Conservation (phyloP, 495 filamentous ascomycete species). For the Podospora anserina region DNA sequence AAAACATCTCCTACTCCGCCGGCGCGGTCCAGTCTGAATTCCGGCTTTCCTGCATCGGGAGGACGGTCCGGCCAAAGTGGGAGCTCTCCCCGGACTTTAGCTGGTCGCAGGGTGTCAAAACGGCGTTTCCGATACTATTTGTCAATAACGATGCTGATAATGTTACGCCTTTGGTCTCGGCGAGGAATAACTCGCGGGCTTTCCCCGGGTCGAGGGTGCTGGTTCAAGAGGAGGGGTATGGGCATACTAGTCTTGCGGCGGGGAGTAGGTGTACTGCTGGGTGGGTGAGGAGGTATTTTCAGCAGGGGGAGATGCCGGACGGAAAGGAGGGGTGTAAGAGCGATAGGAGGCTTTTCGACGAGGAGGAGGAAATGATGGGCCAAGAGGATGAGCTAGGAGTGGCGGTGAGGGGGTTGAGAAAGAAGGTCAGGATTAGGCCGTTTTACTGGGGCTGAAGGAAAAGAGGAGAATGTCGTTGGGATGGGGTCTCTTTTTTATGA, state of each 20-base stretch:
- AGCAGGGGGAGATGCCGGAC: constrained; percentile 32
- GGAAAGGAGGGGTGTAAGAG: constrained; percentile 33
- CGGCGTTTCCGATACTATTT: constrained; percentile 52
- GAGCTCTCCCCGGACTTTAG: constrained; percentile 40
- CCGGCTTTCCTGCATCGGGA: constrained; percentile 55
- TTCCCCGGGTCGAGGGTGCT: constrained; percentile 54
- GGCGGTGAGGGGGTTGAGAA: not conserved
- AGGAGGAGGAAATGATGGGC: constrained; percentile 2
- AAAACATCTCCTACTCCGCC: constrained; percentile 44
- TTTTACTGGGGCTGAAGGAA: not conserved
- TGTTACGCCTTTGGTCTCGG: constrained; percentile 51
- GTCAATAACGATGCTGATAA: constrained; percentile 57
- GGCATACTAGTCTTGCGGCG: constrained; percentile 41
- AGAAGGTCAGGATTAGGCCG: not conserved
- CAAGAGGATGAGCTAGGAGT: not conserved
- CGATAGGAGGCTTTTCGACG: constrained; percentile 28
- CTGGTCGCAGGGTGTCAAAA: constrained; percentile 36
- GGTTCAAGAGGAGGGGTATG: constrained; percentile 50
- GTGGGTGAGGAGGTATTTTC: constrained; percentile 37
- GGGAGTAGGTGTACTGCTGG: constrained; percentile 35
- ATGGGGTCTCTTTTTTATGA: not conserved
- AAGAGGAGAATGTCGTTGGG: not conserved
- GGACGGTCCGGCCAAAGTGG: constrained; percentile 57
- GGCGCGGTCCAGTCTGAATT: constrained; percentile 60
- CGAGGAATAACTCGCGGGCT: constrained; percentile 46